Conservation (phyloP, 805 yeast species). For the Ogataea nitratoaversa region DNA sequence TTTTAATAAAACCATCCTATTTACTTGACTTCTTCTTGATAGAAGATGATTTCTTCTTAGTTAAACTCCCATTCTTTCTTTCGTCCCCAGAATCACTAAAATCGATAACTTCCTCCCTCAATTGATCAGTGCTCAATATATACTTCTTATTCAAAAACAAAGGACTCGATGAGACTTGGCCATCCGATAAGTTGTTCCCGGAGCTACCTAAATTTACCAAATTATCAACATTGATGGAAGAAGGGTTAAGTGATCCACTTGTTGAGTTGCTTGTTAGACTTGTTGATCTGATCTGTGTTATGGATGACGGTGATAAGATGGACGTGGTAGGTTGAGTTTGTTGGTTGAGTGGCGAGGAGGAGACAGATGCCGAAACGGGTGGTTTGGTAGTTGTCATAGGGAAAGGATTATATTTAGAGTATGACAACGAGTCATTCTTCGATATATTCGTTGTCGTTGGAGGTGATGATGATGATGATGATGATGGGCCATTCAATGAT, state of each 20-base stretch:
- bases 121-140: slow-evolving; percentile 18
- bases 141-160: slow-evolving; percentile 5
- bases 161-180: not conserved
- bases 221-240: not conserved
- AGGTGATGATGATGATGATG: not conserved
- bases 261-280: not conserved
- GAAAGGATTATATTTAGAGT: slow-evolving; percentile 19
- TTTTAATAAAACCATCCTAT: no score
- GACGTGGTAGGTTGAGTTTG: no score
- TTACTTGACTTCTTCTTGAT: no score
- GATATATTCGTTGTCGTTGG: no score
- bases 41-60: not conserved
- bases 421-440: slow-evolving; percentile 3
- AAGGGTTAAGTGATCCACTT: no score
- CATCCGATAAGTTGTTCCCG: not conserved
- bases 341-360: no score
- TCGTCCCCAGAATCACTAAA: slow-evolving; percentile 20
- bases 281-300: not conserved
- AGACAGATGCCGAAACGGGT: no score
- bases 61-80: not conserved
- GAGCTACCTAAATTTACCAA: not conserved
- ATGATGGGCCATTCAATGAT: not conserved
- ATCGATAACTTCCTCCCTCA: slow-evolving; percentile 21
- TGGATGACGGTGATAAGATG: not conserved
- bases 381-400: slow-evolving; percentile 9